Percentiles rank a stretch among this genome's conserved stretches.
These are phyloP conservation scores for Pestalotiopsis sp. DNA, from an alignment of 2,329 filamentous ascomycete genomes.

Conservation along the genomic window DNA sequence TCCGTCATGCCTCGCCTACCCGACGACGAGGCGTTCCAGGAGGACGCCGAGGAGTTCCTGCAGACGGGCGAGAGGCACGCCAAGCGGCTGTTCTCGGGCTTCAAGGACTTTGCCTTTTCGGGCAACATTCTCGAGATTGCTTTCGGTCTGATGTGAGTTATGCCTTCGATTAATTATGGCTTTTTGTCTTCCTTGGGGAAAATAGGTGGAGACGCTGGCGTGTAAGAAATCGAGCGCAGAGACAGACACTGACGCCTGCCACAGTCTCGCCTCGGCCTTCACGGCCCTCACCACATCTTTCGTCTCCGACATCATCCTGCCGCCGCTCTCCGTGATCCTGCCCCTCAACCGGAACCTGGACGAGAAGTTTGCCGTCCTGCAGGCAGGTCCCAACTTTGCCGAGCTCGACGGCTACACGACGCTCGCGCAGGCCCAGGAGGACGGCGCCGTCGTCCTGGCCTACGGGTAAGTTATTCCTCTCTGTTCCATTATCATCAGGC, in stretches of 20 bases:
- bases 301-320: constrained; percentile 71
- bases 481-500: not conserved
- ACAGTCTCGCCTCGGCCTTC: constrained; percentile 70
- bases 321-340: constrained; percentile 68
- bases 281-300: constrained; percentile 73
- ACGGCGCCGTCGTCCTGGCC: constrained; percentile 73
- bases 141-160: constrained; percentile 69
- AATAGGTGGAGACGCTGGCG: not conserved
- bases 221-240: not conserved
- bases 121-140: constrained; percentile 78
- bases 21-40: constrained; percentile 22
- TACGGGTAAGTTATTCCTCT: constrained; percentile 56
- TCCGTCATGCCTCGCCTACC: constrained; percentile 1
- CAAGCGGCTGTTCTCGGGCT: constrained; percentile 60
- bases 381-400: constrained; percentile 56
- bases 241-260: not conserved
- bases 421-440: constrained; percentile 66
- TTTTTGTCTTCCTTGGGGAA: not conserved
- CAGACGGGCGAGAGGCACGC: constrained; percentile 49
- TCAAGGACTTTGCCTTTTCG: constrained; percentile 72
- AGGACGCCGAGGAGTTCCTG: constrained; percentile 38
- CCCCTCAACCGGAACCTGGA: constrained; percentile 73
- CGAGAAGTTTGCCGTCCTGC: constrained; percentile 72
- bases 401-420: constrained; percentile 67
- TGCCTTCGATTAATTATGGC: no score